Evolutionary conservation across 2,329 filamentous ascomycete genomes (phyloP), one percentile per base, ranked within the genome.

Genomic region (Chaetomium sp.): DNA sequence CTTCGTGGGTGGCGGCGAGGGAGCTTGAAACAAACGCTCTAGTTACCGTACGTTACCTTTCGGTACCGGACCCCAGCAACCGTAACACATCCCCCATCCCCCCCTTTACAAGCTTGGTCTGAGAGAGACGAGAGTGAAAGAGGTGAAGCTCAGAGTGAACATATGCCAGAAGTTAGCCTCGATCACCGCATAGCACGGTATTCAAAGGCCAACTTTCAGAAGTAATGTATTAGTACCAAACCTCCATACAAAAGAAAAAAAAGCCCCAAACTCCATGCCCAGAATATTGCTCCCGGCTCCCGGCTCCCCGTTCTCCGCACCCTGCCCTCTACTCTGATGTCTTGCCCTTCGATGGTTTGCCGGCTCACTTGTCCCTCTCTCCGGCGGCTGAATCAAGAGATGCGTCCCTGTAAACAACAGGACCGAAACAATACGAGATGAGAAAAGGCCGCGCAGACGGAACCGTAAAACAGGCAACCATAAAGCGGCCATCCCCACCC

Each of bases 201-300:
- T 4, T 25, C 54, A 19, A 16, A n/a, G 21, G 6, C 4, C 16
- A 42, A 7, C 16, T 42, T 42, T 42, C 16, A 42, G 16, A 42
- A 33, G 13, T 64, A 45, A 62, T 63, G 57, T 66, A 66, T 63
- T 63, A 66, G 49, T 63, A 42, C 45, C 65, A 59, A 61, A 33
- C 38, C 19, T 58, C 13, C 62, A 62, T 53, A 62, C 57, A 57
- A 64, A 51, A 64, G 13, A 31, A 64, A 65, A 64, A 31, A 64
- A 65, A 64, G 53, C 64, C 66, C 67, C 62, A 62, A 70, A 70
- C 69, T 70, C 69, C 69, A 58, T 68, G 66, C 65, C 69, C 69
- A 62, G 58, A 62, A 62, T 59, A 66, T 62, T 65, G 62, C 62
- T 63, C 64, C 63, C 38, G 25, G 57, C 66, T 66, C 64, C 63